Conservation (phyloP, 345 rosid genomes). For the Adansonia digitata region DNA sequence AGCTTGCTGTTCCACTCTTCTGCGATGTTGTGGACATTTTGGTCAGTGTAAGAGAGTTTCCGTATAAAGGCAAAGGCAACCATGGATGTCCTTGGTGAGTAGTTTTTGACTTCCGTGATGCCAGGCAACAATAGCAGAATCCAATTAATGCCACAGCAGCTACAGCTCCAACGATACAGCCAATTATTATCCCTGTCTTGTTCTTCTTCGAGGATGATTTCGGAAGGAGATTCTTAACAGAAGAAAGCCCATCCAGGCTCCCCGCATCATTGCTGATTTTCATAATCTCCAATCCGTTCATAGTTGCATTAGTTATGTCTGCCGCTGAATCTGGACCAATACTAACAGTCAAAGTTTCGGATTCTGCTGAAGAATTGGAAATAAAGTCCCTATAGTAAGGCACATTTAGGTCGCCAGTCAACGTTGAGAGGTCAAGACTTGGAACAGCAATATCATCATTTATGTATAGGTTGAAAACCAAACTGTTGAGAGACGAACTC, state of each 20-base stretch:
- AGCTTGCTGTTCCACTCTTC: conserved; percentile 84
- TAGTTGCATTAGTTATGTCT: conserved; percentile 51
- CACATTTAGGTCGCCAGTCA: conserved; percentile 40
- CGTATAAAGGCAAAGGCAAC: conserved; percentile 87
- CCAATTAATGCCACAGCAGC: conserved; percentile 40
- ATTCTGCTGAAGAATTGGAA: conserved; percentile 57
- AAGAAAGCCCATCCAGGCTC: conserved; percentile 65
- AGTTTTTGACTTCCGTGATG: conserved; percentile 45
- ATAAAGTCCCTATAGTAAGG: conserved; percentile 82
- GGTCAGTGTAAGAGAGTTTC: conserved; percentile 82
- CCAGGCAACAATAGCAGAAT: conserved; percentile 56
- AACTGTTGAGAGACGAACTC: conserved; percentile 63
- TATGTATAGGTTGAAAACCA: conserved; percentile 76
- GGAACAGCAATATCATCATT: conserved; percentile 63
- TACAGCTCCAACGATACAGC: conserved; percentile 47
- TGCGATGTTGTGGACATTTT: conserved; percentile 78
- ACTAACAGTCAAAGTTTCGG: conserved; percentile 60
- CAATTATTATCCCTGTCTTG: conserved; percentile 36
- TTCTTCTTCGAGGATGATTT: conserved; percentile 37
- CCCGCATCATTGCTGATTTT: conserved; percentile 73
- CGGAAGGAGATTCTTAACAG: conserved; percentile 56
- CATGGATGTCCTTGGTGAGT: conserved; percentile 71
- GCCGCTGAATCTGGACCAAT: conserved; percentile 75
- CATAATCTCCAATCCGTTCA: conserved; percentile 90
- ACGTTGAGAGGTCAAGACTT: conserved; percentile 70